Evolutionary conservation across 2,329 filamentous ascomycete genomes (phyloP), one percentile per base, ranked within the genome.

Genomic region (Aureobasidium sp.): DNA sequence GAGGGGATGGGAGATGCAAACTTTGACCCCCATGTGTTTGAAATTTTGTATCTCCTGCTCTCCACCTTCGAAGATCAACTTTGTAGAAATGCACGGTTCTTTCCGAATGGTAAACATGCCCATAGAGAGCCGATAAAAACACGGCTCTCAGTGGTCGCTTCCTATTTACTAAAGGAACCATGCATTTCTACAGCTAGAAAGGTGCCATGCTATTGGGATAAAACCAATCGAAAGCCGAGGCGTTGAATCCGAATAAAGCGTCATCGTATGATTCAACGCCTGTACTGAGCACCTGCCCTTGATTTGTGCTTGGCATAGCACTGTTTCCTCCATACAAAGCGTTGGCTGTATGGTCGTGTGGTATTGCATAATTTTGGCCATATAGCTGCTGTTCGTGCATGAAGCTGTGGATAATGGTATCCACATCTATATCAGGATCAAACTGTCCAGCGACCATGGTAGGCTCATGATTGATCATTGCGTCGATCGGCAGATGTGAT

Each of bases 401-500:
- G 54, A 77, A 76, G 63, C 74, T 76, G 63, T 74, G 73, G 16
- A 77, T 76, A 36, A 77, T 76, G 42, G 73, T 72, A 54, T 76
- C 74, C 27, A 77, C 74, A 49, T 77, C 74, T n/a, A 77, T 65
- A 25, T 71, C 72, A 1, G 74, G 71, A 15, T 60, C 65, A 25
- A 71, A 67, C 21, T 64, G 62, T 1, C 69, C 68, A 9, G 67
- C 63, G 5, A 66, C 59, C 39, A 67, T 63, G 7, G 65, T 65
- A 27, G 55, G 63, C 44, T 63, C 65, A 5, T 30, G 37, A 16
- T 55, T 55, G 10, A 29, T 41, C 10, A 47, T 34, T 11, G 27
- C 34, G 27, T 44, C 27, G n/a, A 10, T 55, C 15, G 32, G 37
- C 16, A 44, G n/a, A 16, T 55, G 52, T 29, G 52, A 32, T 25